Evolutionary conservation across 768 basidiomycete genomes (phyloP), one percentile per base, ranked within the genome.

Genomic region (Atractiella rhizophila): DNA sequence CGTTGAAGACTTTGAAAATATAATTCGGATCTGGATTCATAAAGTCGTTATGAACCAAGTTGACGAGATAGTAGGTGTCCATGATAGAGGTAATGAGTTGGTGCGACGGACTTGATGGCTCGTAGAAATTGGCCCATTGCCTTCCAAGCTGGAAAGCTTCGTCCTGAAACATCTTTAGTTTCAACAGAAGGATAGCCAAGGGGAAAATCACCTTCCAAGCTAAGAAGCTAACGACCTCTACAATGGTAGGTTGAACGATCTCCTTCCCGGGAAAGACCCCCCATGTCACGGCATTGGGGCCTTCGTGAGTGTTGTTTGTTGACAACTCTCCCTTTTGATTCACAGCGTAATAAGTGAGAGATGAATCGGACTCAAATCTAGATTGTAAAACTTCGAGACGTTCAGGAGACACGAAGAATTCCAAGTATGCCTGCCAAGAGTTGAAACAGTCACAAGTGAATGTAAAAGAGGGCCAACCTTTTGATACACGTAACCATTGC

Each of bases 241-340:
- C 94, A 49, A 96, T 88, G 0, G 91, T 98, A 4, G 88, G 80
- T 55, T 94, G 88, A 3, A 75, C 70, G 34, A 98, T 74, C 59
- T 98, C 91, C 54, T 88, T 77, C 1, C 83, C 88, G 0, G 88
- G 83, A 59, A 96, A 98, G 5, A 94, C 75, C 44, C 86, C 91
- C 91, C 91, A 98, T 1, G 91, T 98, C 16, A 98, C 91, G 0
- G 85, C 86, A 59, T 94, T 94, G 38, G 91, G 86, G 2, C 86
- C 83, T 37, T 91, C 85, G 2, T 76, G 79, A 51, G 82, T 78
- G 13, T 73, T 85, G 64, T 96, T 98, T 36, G 91, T 94, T 41
- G 75, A 71, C 37, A 98, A 64, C 57, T 96, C 86, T 29, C 91
- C 91, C 30, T 74, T 71, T 58, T 76, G 81, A 68, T 94, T 94